phyloP scores from a whole-genome alignment of 163 green algal genomes.

The Scenedesmus sp. region DNA sequence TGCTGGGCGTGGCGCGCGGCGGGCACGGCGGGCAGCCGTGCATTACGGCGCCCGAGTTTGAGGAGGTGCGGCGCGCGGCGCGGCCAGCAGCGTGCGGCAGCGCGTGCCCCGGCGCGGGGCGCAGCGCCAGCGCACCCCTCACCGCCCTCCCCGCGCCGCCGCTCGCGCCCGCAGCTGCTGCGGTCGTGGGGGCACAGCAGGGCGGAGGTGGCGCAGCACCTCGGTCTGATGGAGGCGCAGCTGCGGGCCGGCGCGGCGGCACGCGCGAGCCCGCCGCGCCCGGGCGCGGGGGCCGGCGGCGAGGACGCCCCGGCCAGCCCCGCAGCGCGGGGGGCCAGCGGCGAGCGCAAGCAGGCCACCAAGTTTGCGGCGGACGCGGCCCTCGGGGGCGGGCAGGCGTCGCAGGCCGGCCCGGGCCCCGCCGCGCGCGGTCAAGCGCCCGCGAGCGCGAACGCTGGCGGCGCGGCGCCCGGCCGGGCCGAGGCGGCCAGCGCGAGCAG shows the following conservation, averaged over 20 bases:
- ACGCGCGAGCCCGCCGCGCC: background rate
- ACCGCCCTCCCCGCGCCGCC: background rate
- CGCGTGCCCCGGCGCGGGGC: background rate
- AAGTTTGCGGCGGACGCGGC: too few relatives aligned
- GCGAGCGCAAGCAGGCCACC: background rate
- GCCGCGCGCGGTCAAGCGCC: too few relatives aligned
- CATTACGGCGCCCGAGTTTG: slow-evolving; percentile 33
- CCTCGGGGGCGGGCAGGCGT: too few relatives aligned
- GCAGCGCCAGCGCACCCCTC: background rate
- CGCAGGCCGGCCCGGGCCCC: too few relatives aligned
- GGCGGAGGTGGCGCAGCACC: slow-evolving; percentile 21
- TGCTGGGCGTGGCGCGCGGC: background rate
- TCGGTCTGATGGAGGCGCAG: slow-evolving; percentile 24
- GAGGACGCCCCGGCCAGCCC: background rate
- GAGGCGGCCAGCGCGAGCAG: background rate
- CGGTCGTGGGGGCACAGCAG: slow-evolving; percentile 36
- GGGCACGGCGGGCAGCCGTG: slow-evolving; percentile 9
- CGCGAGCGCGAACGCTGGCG: background rate
- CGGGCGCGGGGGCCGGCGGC: background rate
- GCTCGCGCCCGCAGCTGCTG: slow-evolving; percentile 24
- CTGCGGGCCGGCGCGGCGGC: slow-evolving; percentile 18
- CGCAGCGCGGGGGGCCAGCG: background rate
- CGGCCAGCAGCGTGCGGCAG: background rate
- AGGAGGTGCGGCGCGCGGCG: slow-evolving; percentile 4
- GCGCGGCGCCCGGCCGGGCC: background rate